Percentiles rank a stretch among this genome's conserved stretches.
Conservation (phyloP, 257 asterid species). For the Jacaranda copaia region DNA sequence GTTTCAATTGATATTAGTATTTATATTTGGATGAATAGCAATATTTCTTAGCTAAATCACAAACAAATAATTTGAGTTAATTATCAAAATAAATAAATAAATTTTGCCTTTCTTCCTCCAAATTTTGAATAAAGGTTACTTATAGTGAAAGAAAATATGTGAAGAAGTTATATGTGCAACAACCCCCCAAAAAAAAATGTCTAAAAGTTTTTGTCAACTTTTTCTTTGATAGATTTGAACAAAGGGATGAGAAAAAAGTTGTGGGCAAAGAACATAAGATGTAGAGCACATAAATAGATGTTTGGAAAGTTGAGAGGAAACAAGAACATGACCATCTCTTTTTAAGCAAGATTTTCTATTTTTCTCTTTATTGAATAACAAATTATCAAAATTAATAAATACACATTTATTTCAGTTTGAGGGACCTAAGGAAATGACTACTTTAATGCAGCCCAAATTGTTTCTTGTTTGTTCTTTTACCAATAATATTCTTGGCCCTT, state of each 20-base stretch:
- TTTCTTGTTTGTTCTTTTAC: conserved; percentile 38
- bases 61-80: background rate
- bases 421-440: conserved; percentile 52
- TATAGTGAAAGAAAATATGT: background rate
- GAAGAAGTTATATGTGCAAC: background rate
- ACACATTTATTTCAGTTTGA: conserved; percentile 24
- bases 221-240: conserved; percentile 27
- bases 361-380: background rate
- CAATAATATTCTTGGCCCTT: conserved; percentile 35
- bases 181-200: background rate
- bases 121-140: background rate
- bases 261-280: conserved; percentile 37
- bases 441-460: conserved; percentile 38
- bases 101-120: too few relatives aligned
- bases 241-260: conserved; percentile 24
- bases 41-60: background rate
- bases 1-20: too few relatives aligned
- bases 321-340: conserved; percentile 27
- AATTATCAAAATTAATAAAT: conserved; percentile 6
- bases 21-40: background rate
- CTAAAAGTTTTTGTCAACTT: conserved; percentile 3
- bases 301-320: conserved; percentile 31
- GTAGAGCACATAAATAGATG: conserved; percentile 38
- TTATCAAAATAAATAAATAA: background rate
- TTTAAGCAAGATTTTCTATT: background rate